Base-by-base conservation (phyloP, 805 yeast species). In the Priceomyces melissophilus region DNA sequence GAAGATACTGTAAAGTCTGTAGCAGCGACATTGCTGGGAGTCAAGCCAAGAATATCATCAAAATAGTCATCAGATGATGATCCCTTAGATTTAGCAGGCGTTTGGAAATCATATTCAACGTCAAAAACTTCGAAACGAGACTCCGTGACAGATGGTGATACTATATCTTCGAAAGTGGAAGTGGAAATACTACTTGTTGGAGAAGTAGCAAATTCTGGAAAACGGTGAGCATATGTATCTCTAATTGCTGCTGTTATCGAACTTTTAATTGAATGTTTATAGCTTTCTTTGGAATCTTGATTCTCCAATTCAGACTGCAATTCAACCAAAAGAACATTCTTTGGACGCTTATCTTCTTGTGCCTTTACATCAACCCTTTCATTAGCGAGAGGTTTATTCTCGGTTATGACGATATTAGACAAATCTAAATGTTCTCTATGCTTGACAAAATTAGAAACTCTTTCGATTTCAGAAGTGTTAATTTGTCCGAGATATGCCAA, bases 401-500 rank as follows among this genome's bases (percentile, higher is more conserved):
- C 58, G 28, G 69, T 71, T 37, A 75, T 49, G 38, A 76, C 75
- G 46, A 89, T 79, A 60, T 84, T 78, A 32, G 87, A 75, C 44
- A 89, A 69, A 58, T 90, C 96, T 48, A 89, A 68, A 52, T 78
- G 82, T 46, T 77, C 75, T 47, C 75, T 75, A 27, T 72, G 61
- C 38, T 75, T 68, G 47, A 90, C 62, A 55, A 69, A 82, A 25
- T 76, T 65, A 4, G 85, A 70, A 43, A 90, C 71, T 14, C 65
- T 59, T 13, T 63, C 53, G 16, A 81, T 79, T 5, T 82, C 65
- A 7, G 76, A 80, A 30, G 67, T 53, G 9, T 87, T 63, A 40
- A 90, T 84, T 45, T 76, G 63, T 23, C 98, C 97, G 39, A 90
- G 55, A 57, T 78, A 81, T 0, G 95, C 93, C 49, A 90, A 72